Base-by-base conservation (phyloP, 1,284 basidiomycete species). In the Apiotrichum porosum region DNA sequence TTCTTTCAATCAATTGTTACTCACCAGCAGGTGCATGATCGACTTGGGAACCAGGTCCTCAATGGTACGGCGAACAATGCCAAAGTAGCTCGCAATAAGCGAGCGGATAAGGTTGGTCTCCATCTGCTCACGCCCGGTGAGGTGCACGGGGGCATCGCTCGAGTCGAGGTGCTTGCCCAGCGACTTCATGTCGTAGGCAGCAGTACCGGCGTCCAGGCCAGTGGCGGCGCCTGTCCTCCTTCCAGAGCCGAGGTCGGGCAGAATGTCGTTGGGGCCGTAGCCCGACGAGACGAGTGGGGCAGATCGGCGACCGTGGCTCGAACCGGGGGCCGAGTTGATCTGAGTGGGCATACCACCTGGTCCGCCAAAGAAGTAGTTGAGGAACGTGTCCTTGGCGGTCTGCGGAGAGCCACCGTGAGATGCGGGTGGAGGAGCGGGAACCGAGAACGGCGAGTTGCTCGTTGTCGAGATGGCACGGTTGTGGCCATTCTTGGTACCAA, bases 101-200 rank as follows among this genome's bases (percentile, higher is more conserved):
- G 87, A 88, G 44, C 93, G 84, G 66, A 99, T 98, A 55, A 99
- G 80, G 35, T 82, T 84, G 32, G 91, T 95, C 75, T 98, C 94
- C 85, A 97, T 88, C 69, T 97, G 91, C 72, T 98, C 94, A 26
- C 88, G 82, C 52, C 82, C 78, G 2, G 84, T 84, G 49, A 89
- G 72, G 47, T 63, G 80, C 77, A 49, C 65, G 59, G 61, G 74
- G 70, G 56, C 67, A 38, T 86, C 86, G 6, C 79, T 75, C 6
- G 85, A 85, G 73, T 93, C 90, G 53, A 94, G 87, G 64, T 99
- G 94, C 75, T 87, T 93, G 51, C 93, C 91, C 41, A 98, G 78
- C 66, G 90, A 94, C 80, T 93, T 97, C 95, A 99, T 98, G 71
- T 98, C 93, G 72, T 84, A 97, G 32, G 89, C 92, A 40, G 92